Evolutionary conservation across 768 basidiomycete genomes (phyloP).

Genomic region (Russula sp.): DNA sequence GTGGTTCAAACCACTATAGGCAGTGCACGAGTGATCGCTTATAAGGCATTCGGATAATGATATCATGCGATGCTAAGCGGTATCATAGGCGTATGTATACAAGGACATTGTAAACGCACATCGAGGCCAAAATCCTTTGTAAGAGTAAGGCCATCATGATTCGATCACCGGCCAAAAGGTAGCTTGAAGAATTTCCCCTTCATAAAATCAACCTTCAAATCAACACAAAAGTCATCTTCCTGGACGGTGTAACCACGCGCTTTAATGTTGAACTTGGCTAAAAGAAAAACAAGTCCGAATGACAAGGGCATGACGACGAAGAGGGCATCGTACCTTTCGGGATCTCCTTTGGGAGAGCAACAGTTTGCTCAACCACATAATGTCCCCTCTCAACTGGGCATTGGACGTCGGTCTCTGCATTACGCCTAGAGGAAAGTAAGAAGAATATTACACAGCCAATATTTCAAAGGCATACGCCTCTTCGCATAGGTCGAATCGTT

Average conservation of each 20-base stretch:
- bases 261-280: constrained; percentile 81
- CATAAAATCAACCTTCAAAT: constrained; percentile 78
- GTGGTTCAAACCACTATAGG: not conserved
- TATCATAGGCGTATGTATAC: constrained; percentile 13
- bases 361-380: constrained; percentile 77
- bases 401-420: constrained; percentile 69
- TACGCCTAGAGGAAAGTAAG: constrained; percentile 47
- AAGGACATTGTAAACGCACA: constrained; percentile 18
- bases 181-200: constrained; percentile 36
- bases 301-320: not conserved
- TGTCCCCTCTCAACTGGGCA: constrained; percentile 78
- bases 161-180: constrained; percentile 35
- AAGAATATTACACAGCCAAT: not conserved
- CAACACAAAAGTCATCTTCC: constrained; percentile 74
- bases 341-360: constrained; percentile 87
- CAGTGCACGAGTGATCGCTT: not conserved
- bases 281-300: constrained; percentile 11
- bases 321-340: constrained; percentile 56
- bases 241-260: constrained; percentile 67
- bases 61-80: not conserved
- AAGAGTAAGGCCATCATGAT: not conserved
- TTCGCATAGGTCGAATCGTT: constrained; percentile 84
- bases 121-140: constrained; percentile 1
- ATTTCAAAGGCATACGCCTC: constrained; percentile 70
- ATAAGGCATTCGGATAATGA: constrained; percentile 5